A percentile compares a stretch with the other conserved stretches of the same genome.
phyloP scores from a whole-genome alignment of 2,329 filamentous ascomycete species.

The Dryadomyces quercus-mongolicae region DNA sequence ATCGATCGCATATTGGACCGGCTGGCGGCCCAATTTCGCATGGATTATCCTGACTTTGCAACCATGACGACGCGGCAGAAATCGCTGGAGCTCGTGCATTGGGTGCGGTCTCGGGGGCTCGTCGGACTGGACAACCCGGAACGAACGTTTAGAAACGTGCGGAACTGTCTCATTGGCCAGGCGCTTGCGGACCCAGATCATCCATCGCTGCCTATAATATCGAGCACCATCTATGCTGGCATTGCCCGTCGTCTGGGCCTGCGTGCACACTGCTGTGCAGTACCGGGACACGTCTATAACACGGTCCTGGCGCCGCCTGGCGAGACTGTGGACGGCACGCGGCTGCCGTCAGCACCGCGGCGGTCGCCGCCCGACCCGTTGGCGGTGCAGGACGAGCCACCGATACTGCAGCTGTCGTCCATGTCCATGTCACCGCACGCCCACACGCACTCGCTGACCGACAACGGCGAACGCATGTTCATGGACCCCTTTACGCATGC shows the following conservation, averaged over 20 bases:
- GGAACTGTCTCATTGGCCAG: constrained; percentile 80
- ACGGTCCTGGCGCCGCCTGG: constrained; percentile 54
- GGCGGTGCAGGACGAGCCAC: constrained; percentile 18
- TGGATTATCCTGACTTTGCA: constrained; percentile 38
- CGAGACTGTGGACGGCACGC: constrained; percentile 44
- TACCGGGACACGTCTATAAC: constrained; percentile 76
- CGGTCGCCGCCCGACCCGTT: not conserved
- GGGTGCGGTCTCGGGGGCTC: constrained; percentile 56
- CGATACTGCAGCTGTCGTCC: not conserved
- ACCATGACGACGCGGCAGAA: constrained; percentile 50
- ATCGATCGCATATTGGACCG: constrained; percentile 41
- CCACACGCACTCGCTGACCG: not conserved
- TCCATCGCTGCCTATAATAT: constrained; percentile 75
- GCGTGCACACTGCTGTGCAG: constrained; percentile 65
- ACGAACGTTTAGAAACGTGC: constrained; percentile 49
- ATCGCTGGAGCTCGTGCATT: constrained; percentile 55
- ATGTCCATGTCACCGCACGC: not conserved
- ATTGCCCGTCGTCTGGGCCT: constrained; percentile 65
- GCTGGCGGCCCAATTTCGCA: constrained; percentile 44
- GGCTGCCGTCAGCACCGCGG: constrained; percentile 13
- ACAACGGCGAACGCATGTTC: constrained; percentile 50
- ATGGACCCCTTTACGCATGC: constrained; percentile 69
- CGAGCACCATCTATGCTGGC: constrained; percentile 74
- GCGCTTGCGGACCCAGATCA: constrained; percentile 62
- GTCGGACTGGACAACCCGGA: constrained; percentile 30